Conservation (phyloP, 2,329 filamentous ascomycete species). For the Colletotrichum coccodes region DNA sequence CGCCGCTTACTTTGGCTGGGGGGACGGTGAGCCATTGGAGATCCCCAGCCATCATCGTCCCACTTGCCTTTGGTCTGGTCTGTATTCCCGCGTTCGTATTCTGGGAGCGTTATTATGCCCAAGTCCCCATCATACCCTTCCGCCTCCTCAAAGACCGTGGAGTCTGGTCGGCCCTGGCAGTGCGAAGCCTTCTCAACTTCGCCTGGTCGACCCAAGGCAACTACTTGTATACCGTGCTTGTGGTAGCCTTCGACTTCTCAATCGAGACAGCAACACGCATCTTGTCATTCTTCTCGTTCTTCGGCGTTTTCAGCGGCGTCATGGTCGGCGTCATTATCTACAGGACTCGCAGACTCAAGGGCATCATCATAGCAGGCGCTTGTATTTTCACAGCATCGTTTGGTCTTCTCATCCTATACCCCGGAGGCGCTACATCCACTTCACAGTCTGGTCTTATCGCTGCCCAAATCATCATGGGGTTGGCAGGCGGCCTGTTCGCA, state of each 20-base stretch:
- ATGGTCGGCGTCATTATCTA: slow-evolving; percentile 62
- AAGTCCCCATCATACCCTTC: slow-evolving; percentile 66
- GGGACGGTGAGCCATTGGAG: slow-evolving; percentile 59
- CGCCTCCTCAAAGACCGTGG: slow-evolving; percentile 67
- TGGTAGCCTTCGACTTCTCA: slow-evolving; percentile 67
- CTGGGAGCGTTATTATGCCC: slow-evolving; percentile 62
- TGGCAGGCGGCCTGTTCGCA: slow-evolving; percentile 67
- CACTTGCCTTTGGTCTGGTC: slow-evolving; percentile 60
- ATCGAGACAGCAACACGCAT: slow-evolving; percentile 66
- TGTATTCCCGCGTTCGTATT: slow-evolving; percentile 59
- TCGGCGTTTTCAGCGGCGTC: slow-evolving; percentile 64
- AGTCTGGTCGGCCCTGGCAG: slow-evolving; percentile 69
- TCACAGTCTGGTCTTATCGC: slow-evolving; percentile 63
- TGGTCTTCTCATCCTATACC: slow-evolving; percentile 64
- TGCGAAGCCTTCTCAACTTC: slow-evolving; percentile 60
- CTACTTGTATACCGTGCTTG: slow-evolving; percentile 68
- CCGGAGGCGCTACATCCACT: slow-evolving; percentile 54
- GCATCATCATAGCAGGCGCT: slow-evolving; percentile 67
- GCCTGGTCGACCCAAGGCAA: slow-evolving; percentile 68
- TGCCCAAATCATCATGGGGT: slow-evolving; percentile 65
- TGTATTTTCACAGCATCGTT: slow-evolving; percentile 66
- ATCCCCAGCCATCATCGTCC: slow-evolving; percentile 59
- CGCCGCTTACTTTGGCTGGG: slow-evolving; percentile 65
- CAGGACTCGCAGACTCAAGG: slow-evolving; percentile 63
- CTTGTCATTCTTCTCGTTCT: slow-evolving; percentile 62